Percentiles rank a stretch among this genome's conserved stretches.
phyloP scores from a whole-genome alignment of 352 stramenopile species.

The Pythium dissimile region DNA sequence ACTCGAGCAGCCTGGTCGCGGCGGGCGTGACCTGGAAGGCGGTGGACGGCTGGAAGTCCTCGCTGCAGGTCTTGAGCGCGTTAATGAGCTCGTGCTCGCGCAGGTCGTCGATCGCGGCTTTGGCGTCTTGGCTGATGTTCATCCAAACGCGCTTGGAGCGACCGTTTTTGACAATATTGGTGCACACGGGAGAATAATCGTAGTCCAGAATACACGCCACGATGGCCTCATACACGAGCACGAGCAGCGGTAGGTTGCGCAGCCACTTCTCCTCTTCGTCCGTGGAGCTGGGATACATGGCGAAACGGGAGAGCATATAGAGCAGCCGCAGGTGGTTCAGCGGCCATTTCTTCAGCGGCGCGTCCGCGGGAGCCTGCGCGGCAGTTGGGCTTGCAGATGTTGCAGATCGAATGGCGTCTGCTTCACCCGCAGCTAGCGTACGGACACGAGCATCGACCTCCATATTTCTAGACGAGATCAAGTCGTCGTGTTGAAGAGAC shows the following conservation, averaged over 20 bases:
- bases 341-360: constrained; percentile 32
- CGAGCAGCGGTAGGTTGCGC: constrained; percentile 92
- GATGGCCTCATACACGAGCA: constrained; percentile 97
- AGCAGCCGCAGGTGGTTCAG: constrained; percentile 95
- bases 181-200: constrained; percentile 95
- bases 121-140: constrained; percentile 95
- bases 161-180: constrained; percentile 92
- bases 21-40: constrained; percentile 87
- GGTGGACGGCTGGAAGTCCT: constrained; percentile 94
- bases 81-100: constrained; percentile 95
- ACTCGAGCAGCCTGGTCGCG: constrained; percentile 37
- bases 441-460: constrained; percentile 1
- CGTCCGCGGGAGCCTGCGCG: not conserved
- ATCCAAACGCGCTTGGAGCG: constrained; percentile 87
- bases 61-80: constrained; percentile 92
- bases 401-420: too few relatives aligned
- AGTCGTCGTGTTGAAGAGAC: constrained; percentile 17
- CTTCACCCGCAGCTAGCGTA: not conserved
- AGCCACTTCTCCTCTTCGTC: constrained; percentile 96
- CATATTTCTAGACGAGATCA: not conserved
- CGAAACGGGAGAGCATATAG: constrained; percentile 96
- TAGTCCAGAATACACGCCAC: constrained; percentile 93
- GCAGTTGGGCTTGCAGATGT: too few relatives aligned
- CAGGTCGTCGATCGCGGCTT: constrained; percentile 94
- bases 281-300: constrained; percentile 79